phyloP scores from a whole-genome alignment of 2,329 filamentous ascomycete species.

The Colletotrichum lupini region DNA sequence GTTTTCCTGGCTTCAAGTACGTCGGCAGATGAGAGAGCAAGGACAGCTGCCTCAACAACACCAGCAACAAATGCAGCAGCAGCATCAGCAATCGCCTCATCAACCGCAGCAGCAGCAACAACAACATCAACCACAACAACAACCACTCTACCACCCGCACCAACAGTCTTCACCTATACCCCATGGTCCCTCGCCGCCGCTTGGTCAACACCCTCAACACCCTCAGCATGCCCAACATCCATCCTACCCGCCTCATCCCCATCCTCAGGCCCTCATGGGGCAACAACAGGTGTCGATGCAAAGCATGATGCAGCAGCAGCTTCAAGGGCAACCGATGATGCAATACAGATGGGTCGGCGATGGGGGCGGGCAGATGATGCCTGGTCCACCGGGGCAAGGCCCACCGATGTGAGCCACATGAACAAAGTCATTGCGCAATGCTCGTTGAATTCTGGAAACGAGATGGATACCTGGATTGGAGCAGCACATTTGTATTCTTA shows the following conservation, averaged over 20 bases:
- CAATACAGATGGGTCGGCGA: slow-evolving; percentile 55
- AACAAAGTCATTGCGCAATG: neutral
- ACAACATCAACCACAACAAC: slow-evolving; percentile 40
- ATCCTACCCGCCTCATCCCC: slow-evolving; percentile 18
- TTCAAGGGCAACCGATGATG: slow-evolving; percentile 42
- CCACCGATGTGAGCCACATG: slow-evolving; percentile 1
- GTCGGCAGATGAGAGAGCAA: slow-evolving; percentile 47
- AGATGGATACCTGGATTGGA: neutral
- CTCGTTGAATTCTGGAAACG: neutral
- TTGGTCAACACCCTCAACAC: neutral
- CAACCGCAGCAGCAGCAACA: slow-evolving; percentile 46
- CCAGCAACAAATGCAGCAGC: slow-evolving; percentile 44
- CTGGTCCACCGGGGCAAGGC: slow-evolving; percentile 36
- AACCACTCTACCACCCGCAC: slow-evolving; percentile 27
- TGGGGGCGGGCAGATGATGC: slow-evolving; percentile 56
- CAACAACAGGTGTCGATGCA: slow-evolving; percentile 9
- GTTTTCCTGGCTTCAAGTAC: slow-evolving; percentile 54
- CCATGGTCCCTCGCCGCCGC: neutral
- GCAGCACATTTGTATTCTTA: neutral
- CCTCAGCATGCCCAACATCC: slow-evolving; percentile 6
- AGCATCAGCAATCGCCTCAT: slow-evolving; percentile 41
- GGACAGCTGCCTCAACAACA: slow-evolving; percentile 42
- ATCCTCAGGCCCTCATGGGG: slow-evolving; percentile 17
- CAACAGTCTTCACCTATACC: slow-evolving; percentile 1
- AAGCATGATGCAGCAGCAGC: slow-evolving; percentile 24